These are phyloP conservation scores for Cucumis melo DNA, from an alignment of 306 rosid genomes.

Conservation along the genomic window DNA sequence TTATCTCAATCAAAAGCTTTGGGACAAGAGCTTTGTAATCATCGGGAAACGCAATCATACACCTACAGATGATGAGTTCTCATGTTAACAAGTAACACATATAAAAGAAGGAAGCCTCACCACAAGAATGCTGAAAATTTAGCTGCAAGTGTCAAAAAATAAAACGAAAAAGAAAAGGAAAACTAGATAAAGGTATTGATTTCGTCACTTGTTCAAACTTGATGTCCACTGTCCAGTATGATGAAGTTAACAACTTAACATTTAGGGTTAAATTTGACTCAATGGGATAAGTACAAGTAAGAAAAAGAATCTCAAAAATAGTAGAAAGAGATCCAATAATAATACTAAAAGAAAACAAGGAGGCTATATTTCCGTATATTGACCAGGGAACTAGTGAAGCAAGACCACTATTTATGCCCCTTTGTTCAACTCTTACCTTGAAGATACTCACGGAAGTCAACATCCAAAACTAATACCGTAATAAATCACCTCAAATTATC, in stretches of 20 bases:
- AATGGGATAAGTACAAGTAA: background rate
- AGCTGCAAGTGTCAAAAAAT: background rate
- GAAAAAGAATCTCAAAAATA: background rate
- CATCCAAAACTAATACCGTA: background rate
- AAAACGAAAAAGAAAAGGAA: background rate
- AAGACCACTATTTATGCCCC: background rate
- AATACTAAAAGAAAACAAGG: no score
- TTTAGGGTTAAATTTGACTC: background rate
- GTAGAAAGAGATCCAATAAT: background rate
- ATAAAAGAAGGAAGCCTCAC: background rate
- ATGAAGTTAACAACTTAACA: background rate
- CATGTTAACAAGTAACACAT: background rate
- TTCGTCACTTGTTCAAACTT: background rate
- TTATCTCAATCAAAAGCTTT: constrained; percentile 68
- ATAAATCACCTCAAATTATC: background rate
- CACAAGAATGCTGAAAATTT: background rate
- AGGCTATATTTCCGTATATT: background rate
- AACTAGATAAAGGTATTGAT: background rate
- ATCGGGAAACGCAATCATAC: constrained; percentile 80
- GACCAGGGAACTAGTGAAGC: background rate
- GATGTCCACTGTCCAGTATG: background rate
- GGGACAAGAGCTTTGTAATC: constrained; percentile 80
- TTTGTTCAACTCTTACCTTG: background rate
- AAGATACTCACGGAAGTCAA: background rate
- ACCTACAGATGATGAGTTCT: constrained; percentile 45